Percentiles rank a stretch among this genome's conserved stretches.
Conservation (phyloP, 805 yeast species). For the Komagataella populi region DNA sequence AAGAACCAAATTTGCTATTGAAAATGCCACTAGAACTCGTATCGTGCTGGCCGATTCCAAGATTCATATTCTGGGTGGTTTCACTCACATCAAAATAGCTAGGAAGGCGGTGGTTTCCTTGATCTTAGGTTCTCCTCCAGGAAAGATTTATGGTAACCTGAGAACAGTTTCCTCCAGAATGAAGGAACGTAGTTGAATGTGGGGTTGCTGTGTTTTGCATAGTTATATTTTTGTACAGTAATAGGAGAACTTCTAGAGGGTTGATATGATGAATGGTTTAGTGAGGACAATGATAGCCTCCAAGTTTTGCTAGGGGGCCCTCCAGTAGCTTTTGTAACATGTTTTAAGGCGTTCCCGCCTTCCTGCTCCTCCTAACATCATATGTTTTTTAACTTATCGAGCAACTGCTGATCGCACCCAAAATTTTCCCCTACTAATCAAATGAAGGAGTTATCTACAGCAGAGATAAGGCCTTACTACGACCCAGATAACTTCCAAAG, state of each 20-base stretch:
- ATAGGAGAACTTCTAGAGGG: background rate
- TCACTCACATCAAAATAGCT: conserved; percentile 96
- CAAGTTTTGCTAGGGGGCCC: background rate
- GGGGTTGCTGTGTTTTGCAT: conserved; percentile 6
- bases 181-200: conserved; percentile 81
- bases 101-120: conserved; percentile 90
- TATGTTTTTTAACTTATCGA: background rate
- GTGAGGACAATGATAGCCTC: background rate
- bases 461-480: conserved; percentile 16
- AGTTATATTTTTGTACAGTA: conserved; percentile 8
- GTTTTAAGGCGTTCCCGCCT: background rate
- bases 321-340: background rate
- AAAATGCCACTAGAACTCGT: conserved; percentile 96
- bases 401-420: background rate
- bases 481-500: conserved; percentile 17
- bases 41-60: conserved; percentile 94
- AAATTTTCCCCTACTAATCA: background rate
- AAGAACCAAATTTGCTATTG: conserved; percentile 95
- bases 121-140: conserved; percentile 96
- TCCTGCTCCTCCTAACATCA: background rate
- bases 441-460: background rate
- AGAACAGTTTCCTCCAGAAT: conserved; percentile 94
- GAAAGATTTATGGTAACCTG: conserved; percentile 93
- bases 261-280: background rate
- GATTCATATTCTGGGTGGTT: conserved; percentile 94